Base-by-base conservation (phyloP, 306 rosid species). In the Casuarina equisetifolia region DNA sequence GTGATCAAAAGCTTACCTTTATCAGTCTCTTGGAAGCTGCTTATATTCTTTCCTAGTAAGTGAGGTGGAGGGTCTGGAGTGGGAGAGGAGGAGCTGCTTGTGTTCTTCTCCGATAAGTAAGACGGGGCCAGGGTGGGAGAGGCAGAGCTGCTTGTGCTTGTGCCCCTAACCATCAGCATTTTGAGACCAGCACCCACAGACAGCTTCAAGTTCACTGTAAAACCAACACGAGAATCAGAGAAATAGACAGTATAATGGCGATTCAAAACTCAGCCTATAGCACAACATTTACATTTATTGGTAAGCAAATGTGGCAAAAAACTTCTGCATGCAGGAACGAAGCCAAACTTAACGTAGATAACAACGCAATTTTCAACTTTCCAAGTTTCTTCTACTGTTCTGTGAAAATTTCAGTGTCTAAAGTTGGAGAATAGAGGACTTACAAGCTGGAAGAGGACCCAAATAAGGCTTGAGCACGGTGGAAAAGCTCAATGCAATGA, bases 391-490 rank as follows among this genome's bases (percentile, higher is more conserved):
- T 53, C 4, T 53, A 16, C 17, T 53, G 6, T 35, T 38, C 13
- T 63, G 20, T 15, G 69, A 63, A 39, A 75, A 83, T 63, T 69
- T 66, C 53, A 51, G 46, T 51, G 49, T 17, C 51, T 74, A 42
- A 0, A 76, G 64, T 74, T 59, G 6, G 76, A 68, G 71, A 35
- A 45, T 39, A 2, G 48, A 76, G 83, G 15, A 86, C 97, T 86
- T 85, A 92, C 98, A 83, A 79, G 48, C 78, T 74, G 88, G 90
- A 66, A 86, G 75, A 69, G 90, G 87, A 75, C 85, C 84, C 85
- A 89, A 79, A 76, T 83, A 83, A 78, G 98, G 94, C 80, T 82
- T 90, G 71, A 94, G 78, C 72, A 92, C 82, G 9, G 90, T 88
- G 86, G 91, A 92, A 66, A 92, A 82, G 74, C 88, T 85, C 72